Evolutionary conservation across 2,329 filamentous ascomycete genomes (phyloP), one percentile per base, ranked within the genome.

Genomic region (Colletotrichum sp.): DNA sequence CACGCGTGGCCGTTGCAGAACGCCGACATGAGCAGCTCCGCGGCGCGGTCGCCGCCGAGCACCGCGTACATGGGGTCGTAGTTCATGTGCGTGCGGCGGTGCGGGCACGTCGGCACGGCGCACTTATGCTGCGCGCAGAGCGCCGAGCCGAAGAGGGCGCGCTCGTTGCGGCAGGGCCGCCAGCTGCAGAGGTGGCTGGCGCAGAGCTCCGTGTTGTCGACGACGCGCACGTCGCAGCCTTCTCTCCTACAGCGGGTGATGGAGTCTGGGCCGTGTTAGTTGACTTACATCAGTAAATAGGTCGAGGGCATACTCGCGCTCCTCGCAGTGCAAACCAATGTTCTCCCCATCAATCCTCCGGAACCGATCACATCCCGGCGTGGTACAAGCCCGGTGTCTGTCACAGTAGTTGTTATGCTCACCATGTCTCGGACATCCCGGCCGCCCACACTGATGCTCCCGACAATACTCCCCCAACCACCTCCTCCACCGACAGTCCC

Each of bases 101-200:
- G 73, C 38, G 70, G 70, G 58, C 80, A 81, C 8, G 24, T 61
- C 18, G 47, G 18, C 8, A 75, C 73, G n/a, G 71, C 57, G 74
- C 80, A 81, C 66, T 77, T 76, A 72, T 81, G 80, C 54, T 59
- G 57, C n/a, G 51, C 33, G 73, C 80, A 81, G 75, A 76, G 77
- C 24, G 70, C 62, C 5, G 54, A 66, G 36, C 72, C 64, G 21
- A 66, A 58, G 31, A 7, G 34, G 2, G 57, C 34, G 21, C 74
- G 71, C 69, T 70, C 72, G 33, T 64, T 67, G 15, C 16, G 67
- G 54, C 80, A 81, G 51, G 74, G 69, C 21, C 72, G 76, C 31
- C 75, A 61, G 18, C 75, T 75, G 72, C 80, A 82, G 64, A 78
- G 55, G 61, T 80, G 79, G 38, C 67, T 74, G 11, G 75, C 74